phyloP scores from a whole-genome alignment of 352 stramenopile genomes.

The Globisporangium carolinianum region DNA sequence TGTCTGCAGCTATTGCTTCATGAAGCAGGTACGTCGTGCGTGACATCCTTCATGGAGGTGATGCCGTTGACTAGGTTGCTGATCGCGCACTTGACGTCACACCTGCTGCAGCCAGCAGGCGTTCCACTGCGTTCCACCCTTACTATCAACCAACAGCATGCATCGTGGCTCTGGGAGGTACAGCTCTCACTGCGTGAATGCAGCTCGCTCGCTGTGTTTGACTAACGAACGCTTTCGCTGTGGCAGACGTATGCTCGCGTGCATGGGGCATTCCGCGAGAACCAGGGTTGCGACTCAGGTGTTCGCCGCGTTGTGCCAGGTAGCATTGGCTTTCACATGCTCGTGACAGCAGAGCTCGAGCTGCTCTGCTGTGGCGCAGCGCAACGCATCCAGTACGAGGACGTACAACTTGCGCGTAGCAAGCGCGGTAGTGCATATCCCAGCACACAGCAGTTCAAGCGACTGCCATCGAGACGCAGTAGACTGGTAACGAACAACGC shows the following conservation, averaged over 20 bases:
- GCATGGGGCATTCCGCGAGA: too few species aligned
- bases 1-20: too few species aligned
- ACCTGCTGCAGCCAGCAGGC: too few species aligned
- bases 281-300: background rate
- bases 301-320: background rate
- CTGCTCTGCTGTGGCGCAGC: background rate
- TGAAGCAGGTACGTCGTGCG: too few species aligned
- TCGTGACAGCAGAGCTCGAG: background rate
- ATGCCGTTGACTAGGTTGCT: too few species aligned
- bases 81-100: too few species aligned
- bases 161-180: conserved; percentile 10
- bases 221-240: too few species aligned
- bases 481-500: too few species aligned
- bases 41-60: too few species aligned
- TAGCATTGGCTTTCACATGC: background rate
- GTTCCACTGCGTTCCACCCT: background rate
- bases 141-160: background rate
- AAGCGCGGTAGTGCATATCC: conserved; percentile 15
- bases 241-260: too few species aligned
- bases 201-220: too few species aligned
- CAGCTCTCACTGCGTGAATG: too few species aligned
- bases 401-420: conserved; percentile 12
- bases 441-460: conserved; percentile 14
- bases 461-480: conserved; percentile 1
- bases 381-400: conserved; percentile 13